Percentiles rank a stretch among this genome's conserved stretches.
Evolutionary conservation across 2,329 filamentous ascomycete species (phyloP).

Genomic region (Fusarium sp.): DNA sequence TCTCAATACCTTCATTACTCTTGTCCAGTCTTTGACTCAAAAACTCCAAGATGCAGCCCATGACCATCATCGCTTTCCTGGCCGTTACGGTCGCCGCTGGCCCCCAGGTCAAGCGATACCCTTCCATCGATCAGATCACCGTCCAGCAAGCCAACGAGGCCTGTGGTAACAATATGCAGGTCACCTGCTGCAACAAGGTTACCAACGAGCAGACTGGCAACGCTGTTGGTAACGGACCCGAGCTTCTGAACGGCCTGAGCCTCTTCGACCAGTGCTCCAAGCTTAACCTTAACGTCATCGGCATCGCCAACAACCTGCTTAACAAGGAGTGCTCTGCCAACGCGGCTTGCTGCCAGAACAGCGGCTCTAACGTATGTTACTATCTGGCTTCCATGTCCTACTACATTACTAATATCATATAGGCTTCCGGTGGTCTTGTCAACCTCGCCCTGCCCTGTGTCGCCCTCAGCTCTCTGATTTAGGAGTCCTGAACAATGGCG

Average conservation of each 20-base stretch:
- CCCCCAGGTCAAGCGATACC: neutral
- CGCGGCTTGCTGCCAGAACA: constrained; percentile 17
- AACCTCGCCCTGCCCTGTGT: constrained; percentile 18
- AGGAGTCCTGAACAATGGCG: neutral
- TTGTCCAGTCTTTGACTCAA: neutral
- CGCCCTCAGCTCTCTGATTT: neutral
- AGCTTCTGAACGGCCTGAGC: constrained; percentile 6
- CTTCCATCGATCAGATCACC: constrained; percentile 12
- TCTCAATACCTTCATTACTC: neutral
- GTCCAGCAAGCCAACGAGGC: constrained; percentile 12
- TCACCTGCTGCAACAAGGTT: constrained; percentile 21
- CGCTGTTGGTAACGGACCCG: constrained; percentile 5
- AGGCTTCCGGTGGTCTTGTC: constrained; percentile 13
- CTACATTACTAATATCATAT: neutral
- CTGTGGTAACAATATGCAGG: constrained; percentile 11
- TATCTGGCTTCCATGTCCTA: accelerated
- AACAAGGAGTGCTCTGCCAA: constrained; percentile 22
- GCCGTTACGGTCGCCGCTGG: constrained; percentile 6
- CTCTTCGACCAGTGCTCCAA: constrained; percentile 15
- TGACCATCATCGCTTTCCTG: constrained; percentile 13
- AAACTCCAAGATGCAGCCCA: constrained; percentile 14
- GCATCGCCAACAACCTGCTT: constrained; percentile 10
- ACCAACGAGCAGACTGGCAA: constrained; percentile 8
- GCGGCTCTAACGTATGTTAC: neutral
- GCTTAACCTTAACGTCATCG: constrained; percentile 8